A percentile compares a stretch with the other conserved stretches of the same genome.
Evolutionary conservation across 345 rosid species (phyloP).

Genomic region (Lenwebbia sp.): DNA sequence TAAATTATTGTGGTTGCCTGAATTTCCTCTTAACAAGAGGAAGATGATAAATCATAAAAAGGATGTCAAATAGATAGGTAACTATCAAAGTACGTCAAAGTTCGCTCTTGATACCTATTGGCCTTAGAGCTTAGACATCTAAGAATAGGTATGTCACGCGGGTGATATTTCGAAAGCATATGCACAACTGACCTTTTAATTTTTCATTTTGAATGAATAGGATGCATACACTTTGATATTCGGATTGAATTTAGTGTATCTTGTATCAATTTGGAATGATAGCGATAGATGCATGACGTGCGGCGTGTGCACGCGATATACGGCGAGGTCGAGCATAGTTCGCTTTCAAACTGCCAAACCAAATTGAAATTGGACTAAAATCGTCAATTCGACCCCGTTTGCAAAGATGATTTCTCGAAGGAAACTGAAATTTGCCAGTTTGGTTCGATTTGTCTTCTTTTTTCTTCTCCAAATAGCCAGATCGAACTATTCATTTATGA

Average conservation of each 20-base stretch:
- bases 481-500: fast-evolving
- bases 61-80: background rate
- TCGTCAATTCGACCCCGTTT: background rate
- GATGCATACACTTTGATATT: background rate
- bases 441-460: background rate
- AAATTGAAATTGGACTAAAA: background rate
- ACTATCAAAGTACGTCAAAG: background rate
- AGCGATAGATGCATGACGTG: background rate
- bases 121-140: background rate
- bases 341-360: background rate
- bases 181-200: background rate
- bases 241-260: fast-evolving
- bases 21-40: background rate
- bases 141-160: background rate
- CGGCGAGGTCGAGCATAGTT: fast-evolving
- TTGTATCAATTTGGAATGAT: background rate
- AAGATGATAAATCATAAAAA: background rate
- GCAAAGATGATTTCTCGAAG: background rate
- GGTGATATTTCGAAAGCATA: background rate
- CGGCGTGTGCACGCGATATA: fast-evolving
- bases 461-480: no score
- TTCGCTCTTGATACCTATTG: background rate
- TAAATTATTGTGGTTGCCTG: background rate
- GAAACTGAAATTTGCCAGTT: background rate
- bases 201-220: background rate